Percentiles rank a stretch among this genome's conserved stretches.
These are phyloP conservation scores for Cyanodermella asteris DNA, from an alignment of 2,329 filamentous ascomycete genomes.

Conservation along the genomic window DNA sequence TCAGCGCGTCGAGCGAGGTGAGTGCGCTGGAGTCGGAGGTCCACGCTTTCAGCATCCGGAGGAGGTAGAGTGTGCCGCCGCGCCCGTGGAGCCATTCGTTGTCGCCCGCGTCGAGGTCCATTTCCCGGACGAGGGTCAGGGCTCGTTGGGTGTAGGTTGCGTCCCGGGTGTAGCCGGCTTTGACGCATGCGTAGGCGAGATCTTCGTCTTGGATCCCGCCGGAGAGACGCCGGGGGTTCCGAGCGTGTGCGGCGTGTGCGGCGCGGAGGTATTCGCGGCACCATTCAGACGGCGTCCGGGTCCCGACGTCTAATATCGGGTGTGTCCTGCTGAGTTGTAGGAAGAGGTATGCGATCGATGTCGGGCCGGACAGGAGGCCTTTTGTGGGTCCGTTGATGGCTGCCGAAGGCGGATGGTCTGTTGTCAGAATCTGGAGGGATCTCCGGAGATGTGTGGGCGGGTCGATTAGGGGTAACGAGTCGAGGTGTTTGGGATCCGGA, in stretches of 20 bases:
- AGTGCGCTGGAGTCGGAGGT: slow-evolving; percentile 25
- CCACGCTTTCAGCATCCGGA: slow-evolving; percentile 39
- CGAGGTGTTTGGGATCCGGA: no score
- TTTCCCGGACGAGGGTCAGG: slow-evolving; percentile 2
- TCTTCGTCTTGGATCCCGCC: slow-evolving; percentile 27
- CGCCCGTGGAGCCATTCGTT: slow-evolving; percentile 47
- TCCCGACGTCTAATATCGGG: slow-evolving; percentile 22
- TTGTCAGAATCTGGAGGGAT: no score
- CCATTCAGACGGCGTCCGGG: slow-evolving; percentile 24
- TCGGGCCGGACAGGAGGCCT: slow-evolving; percentile 33
- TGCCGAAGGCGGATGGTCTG: no score
- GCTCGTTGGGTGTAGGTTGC: slow-evolving; percentile 15
- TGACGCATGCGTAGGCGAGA: slow-evolving; percentile 22
- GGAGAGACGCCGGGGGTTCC: no score
- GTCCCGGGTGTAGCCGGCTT: slow-evolving; percentile 18
- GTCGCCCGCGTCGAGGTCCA: slow-evolving; percentile 20
- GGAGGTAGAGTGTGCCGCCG: slow-evolving; percentile 44
- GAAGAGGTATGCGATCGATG: slow-evolving; percentile 34
- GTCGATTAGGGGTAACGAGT: no score
- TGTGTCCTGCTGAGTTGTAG: slow-evolving; percentile 24
- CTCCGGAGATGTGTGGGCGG: no score
- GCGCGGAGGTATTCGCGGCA: slow-evolving; percentile 21
- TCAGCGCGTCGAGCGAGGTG: slow-evolving; percentile 30
- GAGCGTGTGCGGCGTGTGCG: slow-evolving; percentile 1
- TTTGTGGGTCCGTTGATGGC: no score